Evolutionary conservation across 352 stramenopile species (phyloP).

Genomic region (Globisporangium paddicum): DNA sequence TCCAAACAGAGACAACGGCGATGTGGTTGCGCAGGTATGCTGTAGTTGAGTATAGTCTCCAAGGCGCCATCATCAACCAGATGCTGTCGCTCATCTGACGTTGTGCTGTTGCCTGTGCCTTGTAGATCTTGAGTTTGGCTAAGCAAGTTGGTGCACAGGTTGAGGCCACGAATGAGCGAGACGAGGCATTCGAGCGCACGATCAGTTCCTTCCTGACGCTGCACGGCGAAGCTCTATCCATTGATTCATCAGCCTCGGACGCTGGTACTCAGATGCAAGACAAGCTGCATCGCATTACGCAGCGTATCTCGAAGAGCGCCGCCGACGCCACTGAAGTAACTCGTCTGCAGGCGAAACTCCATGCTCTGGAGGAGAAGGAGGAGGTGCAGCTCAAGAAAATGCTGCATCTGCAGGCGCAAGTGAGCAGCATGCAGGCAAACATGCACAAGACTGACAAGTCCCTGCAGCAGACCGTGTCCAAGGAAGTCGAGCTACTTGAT

Average conservation of each 20-base stretch:
- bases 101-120: not conserved
- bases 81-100: not conserved
- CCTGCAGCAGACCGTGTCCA: constrained; percentile 19
- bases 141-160: constrained; percentile 6
- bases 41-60: too few species aligned
- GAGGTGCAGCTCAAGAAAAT: constrained; percentile 27
- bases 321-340: constrained; percentile 1
- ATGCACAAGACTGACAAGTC: constrained; percentile 14
- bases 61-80: too few species aligned
- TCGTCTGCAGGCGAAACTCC: constrained; percentile 12
- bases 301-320: constrained; percentile 4
- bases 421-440: constrained; percentile 21
- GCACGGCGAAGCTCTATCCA: constrained; percentile 14
- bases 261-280: not conserved
- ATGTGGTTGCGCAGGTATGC: constrained; percentile 17
- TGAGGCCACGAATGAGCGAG: constrained; percentile 1
- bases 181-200: constrained; percentile 11
- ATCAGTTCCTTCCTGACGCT: constrained; percentile 26
- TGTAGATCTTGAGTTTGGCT: constrained; percentile 15
- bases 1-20: constrained; percentile 7
- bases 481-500: constrained; percentile 26
- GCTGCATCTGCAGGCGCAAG: constrained; percentile 24
- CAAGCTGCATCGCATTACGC: constrained; percentile 13
- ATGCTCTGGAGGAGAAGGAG: constrained; percentile 14
- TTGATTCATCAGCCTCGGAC: not conserved